Evolutionary conservation across 148 eudicot genomes (phyloP).

Genomic region (Fagopyrum tataricum): DNA sequence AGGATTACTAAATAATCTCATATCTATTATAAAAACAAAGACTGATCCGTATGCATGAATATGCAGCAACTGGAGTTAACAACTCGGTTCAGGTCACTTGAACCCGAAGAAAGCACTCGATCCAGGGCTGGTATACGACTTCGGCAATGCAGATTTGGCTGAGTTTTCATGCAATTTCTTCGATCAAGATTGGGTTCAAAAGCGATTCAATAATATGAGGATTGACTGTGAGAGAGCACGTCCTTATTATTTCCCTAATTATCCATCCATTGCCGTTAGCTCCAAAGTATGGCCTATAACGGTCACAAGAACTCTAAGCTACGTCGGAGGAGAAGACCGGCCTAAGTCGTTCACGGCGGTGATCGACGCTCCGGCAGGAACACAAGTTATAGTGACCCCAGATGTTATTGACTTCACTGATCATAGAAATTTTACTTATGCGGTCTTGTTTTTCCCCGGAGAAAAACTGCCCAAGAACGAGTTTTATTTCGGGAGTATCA

Average conservation of each 20-base stretch:
- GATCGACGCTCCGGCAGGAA: background rate
- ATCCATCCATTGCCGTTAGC: background rate
- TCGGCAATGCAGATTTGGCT: background rate
- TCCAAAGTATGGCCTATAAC: too few species aligned
- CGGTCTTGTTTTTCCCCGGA: too few species aligned
- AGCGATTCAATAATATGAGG: background rate
- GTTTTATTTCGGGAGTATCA: too few species aligned
- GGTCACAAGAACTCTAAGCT: background rate
- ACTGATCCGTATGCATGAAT: too few species aligned
- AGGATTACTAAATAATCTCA: too few species aligned
- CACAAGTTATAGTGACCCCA: too few species aligned
- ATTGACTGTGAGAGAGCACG: background rate
- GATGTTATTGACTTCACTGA: too few species aligned
- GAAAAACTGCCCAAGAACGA: too few species aligned
- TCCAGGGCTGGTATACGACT: background rate
- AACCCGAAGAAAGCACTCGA: conserved; percentile 2
- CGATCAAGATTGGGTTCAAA: background rate
- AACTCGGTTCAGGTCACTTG: background rate
- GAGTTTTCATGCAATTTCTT: background rate
- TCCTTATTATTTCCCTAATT: background rate
- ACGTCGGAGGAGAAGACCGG: background rate
- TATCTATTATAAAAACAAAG: too few species aligned
- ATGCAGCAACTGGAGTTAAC: background rate
- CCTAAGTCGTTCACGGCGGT: background rate
- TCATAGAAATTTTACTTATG: too few species aligned